Conservation (phyloP, 495 filamentous ascomycete genomes). For the Penicillium crystallinum region DNA sequence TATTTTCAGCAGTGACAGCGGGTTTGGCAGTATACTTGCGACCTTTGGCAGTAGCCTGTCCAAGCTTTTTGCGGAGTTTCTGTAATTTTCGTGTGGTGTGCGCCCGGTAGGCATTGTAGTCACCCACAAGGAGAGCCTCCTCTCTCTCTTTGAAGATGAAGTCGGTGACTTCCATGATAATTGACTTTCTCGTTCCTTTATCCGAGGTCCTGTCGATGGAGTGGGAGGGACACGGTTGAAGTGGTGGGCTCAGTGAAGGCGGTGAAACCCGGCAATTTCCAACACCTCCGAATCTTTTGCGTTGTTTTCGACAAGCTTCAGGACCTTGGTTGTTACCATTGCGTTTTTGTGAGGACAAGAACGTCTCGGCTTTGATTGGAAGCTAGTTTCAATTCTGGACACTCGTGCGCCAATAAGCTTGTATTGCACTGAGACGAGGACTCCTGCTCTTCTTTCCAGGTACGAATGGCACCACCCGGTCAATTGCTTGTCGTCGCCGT, state of each 20-base stretch:
- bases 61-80: slow-evolving; percentile 77
- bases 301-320: slow-evolving; percentile 3
- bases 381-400: not conserved
- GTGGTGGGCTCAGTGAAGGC: slow-evolving; percentile 19
- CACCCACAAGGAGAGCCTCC: slow-evolving; percentile 76
- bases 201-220: slow-evolving; percentile 5
- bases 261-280: slow-evolving; percentile 32
- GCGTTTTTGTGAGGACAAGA: not conserved
- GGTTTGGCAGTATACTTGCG: slow-evolving; percentile 74
- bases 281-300: slow-evolving; percentile 19
- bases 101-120: slow-evolving; percentile 78
- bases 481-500: not conserved
- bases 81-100: slow-evolving; percentile 78
- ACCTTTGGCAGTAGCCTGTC: slow-evolving; percentile 73
- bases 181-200: slow-evolving; percentile 1
- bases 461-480: slow-evolving; percentile 4
- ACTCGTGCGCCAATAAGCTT: not conserved
- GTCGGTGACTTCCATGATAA: slow-evolving; percentile 81
- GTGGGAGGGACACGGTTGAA: slow-evolving; percentile 17
- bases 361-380: not conserved
- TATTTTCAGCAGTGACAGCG: slow-evolving; percentile 68
- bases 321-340: not conserved
- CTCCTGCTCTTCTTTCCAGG: not conserved
- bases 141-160: slow-evolving; percentile 73
- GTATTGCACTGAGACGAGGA: not conserved